Percentiles rank a stretch among this genome's conserved stretches.
Conservation (phyloP, 495 filamentous ascomycete genomes). For the Xylaria scruposa region DNA sequence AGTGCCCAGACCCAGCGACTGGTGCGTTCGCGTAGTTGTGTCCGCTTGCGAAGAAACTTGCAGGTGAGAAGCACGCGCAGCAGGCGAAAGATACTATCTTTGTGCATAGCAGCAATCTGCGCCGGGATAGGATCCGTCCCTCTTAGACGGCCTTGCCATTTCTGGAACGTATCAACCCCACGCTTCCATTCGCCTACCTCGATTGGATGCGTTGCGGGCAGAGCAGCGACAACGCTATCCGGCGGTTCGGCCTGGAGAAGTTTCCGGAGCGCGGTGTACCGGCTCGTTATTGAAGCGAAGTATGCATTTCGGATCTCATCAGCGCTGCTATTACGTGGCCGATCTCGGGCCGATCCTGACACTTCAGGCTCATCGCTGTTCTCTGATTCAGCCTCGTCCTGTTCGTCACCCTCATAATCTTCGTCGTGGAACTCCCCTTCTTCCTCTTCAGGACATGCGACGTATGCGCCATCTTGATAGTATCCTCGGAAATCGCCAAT, state of each 20-base stretch:
- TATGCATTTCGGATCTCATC: constrained; percentile 60
- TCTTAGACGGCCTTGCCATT: constrained; percentile 55
- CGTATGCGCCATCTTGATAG: constrained; percentile 76
- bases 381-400: constrained; percentile 25
- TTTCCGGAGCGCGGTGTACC: constrained; percentile 65
- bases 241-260: constrained; percentile 64
- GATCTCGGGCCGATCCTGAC: constrained; percentile 36
- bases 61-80: constrained; percentile 53
- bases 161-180: constrained; percentile 54
- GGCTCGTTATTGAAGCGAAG: constrained; percentile 64
- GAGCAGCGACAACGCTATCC: constrained; percentile 49
- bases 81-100: constrained; percentile 62
- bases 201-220: constrained; percentile 65
- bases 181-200: constrained; percentile 56
- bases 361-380: constrained; percentile 30
- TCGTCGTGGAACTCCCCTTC: constrained; percentile 31
- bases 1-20: constrained; percentile 70
- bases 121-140: constrained; percentile 67
- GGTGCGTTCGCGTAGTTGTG: constrained; percentile 53
- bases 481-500: constrained; percentile 62
- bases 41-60: constrained; percentile 54
- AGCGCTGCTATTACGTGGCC: constrained; percentile 47
- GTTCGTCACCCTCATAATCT: constrained; percentile 28
- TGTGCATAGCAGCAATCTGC: constrained; percentile 74
- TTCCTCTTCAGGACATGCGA: constrained; percentile 54